Evolutionary conservation across 345 rosid genomes (phyloP).

Genomic region (Gynandropsis gynandra): DNA sequence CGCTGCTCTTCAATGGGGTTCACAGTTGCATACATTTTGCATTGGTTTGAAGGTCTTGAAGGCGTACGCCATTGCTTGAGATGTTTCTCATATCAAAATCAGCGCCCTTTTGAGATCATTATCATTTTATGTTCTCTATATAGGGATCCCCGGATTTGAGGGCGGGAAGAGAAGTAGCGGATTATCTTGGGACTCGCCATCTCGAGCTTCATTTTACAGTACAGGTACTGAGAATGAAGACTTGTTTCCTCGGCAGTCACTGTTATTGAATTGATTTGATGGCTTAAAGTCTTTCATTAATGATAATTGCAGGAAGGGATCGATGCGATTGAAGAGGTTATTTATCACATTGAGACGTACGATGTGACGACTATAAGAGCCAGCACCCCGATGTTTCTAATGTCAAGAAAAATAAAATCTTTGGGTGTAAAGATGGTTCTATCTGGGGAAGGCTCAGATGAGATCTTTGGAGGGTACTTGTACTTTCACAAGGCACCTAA

Average conservation of each 20-base stretch:
- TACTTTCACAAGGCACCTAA: conserved; percentile 86
- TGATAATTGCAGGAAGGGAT: conserved; percentile 59
- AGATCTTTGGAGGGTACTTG: conserved; percentile 79
- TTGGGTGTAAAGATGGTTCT: conserved; percentile 87
- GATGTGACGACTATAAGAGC: conserved; percentile 87
- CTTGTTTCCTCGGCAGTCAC: too few species aligned
- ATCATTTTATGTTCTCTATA: conserved; percentile 11
- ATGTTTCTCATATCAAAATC: conserved; percentile 7
- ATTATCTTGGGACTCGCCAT: conserved; percentile 70
- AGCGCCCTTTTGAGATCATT: background rate
- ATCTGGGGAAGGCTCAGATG: conserved; percentile 90
- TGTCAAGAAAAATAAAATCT: conserved; percentile 84
- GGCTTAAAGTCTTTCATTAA: conserved; percentile 8
- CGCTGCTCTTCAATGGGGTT: conserved; percentile 78
- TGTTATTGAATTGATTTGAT: background rate
- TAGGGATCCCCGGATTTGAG: conserved; percentile 78
- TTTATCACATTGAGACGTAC: conserved; percentile 76
- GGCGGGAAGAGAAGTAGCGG: conserved; percentile 79
- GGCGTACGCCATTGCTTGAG: conserved; percentile 7
- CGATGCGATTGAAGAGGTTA: conserved; percentile 83
- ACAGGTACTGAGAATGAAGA: conserved; percentile 30
- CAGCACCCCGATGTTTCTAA: conserved; percentile 87
- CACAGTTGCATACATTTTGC: conserved; percentile 69
- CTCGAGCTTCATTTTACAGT: conserved; percentile 76
- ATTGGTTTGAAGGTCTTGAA: conserved; percentile 61